Conservation (phyloP, 306 rosid genomes). For the Glycine soja region DNA sequence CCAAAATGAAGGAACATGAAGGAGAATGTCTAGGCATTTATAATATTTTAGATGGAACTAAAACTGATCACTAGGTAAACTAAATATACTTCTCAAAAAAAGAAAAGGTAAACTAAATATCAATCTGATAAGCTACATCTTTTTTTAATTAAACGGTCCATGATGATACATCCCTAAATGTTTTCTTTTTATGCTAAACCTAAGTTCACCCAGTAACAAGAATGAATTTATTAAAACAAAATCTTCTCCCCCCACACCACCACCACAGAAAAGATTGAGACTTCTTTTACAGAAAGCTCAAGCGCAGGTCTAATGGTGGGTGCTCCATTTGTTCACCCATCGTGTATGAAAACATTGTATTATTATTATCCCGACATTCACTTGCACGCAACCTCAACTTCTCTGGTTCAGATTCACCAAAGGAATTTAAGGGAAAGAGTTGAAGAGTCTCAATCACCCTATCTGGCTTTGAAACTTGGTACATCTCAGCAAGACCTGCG, state of each 20-base stretch:
- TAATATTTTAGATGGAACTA: conserved; percentile 17
- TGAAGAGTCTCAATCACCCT: conserved; percentile 85
- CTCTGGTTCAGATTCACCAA: conserved; percentile 65
- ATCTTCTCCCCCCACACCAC: too few species aligned
- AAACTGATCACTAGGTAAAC: too few species aligned
- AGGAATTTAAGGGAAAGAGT: conserved; percentile 82
- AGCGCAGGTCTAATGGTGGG: conserved; percentile 86
- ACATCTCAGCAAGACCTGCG: conserved; percentile 56
- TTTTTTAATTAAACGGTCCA: conserved; percentile 19
- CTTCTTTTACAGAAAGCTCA: conserved; percentile 64
- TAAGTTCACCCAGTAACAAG: conserved; percentile 42
- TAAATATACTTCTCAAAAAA: too few species aligned
- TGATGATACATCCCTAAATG: conserved; percentile 28
- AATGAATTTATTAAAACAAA: conserved; percentile 5
- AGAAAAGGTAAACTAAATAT: too few species aligned
- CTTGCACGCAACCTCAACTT: conserved; percentile 59
- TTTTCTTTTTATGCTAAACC: conserved; percentile 39
- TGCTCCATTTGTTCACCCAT: conserved; percentile 71
- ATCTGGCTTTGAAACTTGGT: conserved; percentile 60
- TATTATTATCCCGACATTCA: conserved; percentile 52
- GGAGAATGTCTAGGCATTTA: conserved; percentile 56
- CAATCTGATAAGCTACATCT: conserved; percentile 43
- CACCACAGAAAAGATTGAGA: background rate
- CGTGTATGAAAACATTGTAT: conserved; percentile 55
- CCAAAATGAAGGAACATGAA: conserved; percentile 51